Base-by-base conservation (phyloP, 495 filamentous ascomycete species). In the Penicillium malachiteum region DNA sequence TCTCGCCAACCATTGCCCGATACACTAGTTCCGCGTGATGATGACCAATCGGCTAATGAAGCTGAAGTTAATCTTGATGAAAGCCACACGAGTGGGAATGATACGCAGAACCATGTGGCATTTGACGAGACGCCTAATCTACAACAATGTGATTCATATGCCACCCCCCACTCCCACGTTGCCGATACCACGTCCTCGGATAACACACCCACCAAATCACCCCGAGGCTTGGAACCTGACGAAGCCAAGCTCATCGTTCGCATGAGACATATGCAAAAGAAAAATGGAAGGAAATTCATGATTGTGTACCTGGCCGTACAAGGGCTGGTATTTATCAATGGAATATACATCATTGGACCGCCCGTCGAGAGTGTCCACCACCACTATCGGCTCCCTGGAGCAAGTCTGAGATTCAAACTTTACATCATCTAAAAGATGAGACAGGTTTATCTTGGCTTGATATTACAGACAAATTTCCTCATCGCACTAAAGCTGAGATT, bases 91-190 rank as follows among this genome's bases (percentile, higher is more conserved):
- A 79, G 21, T 26, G 21, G 31, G 79, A 82, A 48, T 68, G 68
- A 54, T 71, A 71, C 11, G 83, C 80, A 7, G 83, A 83, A 12
- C 75, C 65, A 54, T 86, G 53, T 56, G 52, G 44, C 51, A 53
- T 35, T 52, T 16, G 32, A 48, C n/a, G 39, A 11, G 30, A 34
- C 40, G 38, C 14, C 43, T 30, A 18, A 45, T 47, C 39, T 31
- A 48, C 51, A 49, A 49, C 4, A 37, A 37, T 2, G 26, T 33
- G 43, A 55, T 60, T 54, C 37, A 39, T 13, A 49, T 59, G 34
- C 55, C 50, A 14, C 35, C 46, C 26, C 59, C 48, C 35, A 43
- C 32, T 18, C 17, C 30, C 18, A 32, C 38, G 14, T 33, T 18
- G 11, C 9, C 13, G 43, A 48, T 9, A 34, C 48, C 11, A 35